These are phyloP conservation scores for Calcarisporium arbuscula DNA, from an alignment of 2,329 filamentous ascomycete species.

Conservation along the genomic window DNA sequence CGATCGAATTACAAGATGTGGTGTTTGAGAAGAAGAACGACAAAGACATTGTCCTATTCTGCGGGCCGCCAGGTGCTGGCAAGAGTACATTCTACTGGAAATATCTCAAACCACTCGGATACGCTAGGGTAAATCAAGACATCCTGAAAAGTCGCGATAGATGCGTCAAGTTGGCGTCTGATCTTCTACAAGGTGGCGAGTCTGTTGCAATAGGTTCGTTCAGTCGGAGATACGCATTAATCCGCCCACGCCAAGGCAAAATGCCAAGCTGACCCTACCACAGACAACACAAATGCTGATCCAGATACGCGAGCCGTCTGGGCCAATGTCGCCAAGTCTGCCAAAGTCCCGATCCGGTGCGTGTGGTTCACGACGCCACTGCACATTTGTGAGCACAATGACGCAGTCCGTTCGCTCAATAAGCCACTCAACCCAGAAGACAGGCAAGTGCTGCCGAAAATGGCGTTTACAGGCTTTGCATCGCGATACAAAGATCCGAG, in stretches of 20 bases:
- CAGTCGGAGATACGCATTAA: conserved; percentile 1
- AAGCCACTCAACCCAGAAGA: conserved; percentile 74
- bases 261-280: conserved; percentile 10
- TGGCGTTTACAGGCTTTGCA: conserved; percentile 74
- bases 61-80: conserved; percentile 81
- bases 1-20: no score
- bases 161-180: conserved; percentile 65
- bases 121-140: conserved; percentile 87
- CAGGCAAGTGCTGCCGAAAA: conserved; percentile 62
- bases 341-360: conserved; percentile 72
- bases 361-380: conserved; percentile 73
- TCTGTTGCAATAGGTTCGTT: conserved; percentile 72
- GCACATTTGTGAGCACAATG: conserved; percentile 76
- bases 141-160: conserved; percentile 66
- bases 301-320: conserved; percentile 70
- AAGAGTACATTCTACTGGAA: conserved; percentile 90
- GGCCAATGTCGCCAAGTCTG: conserved; percentile 65
- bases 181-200: conserved; percentile 55
- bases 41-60: conserved; percentile 75
- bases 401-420: conserved; percentile 70
- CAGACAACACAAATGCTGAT: conserved; percentile 96
- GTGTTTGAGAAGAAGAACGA: conserved; percentile 55
- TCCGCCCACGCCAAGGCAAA: conserved; percentile 5
- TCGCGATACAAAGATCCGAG: conserved; percentile 68
- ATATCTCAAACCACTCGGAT: conserved; percentile 69